Percentiles rank a stretch among this genome's conserved stretches.
These are phyloP conservation scores for Myrica gale DNA, from an alignment of 306 rosid genomes.

Conservation along the genomic window DNA sequence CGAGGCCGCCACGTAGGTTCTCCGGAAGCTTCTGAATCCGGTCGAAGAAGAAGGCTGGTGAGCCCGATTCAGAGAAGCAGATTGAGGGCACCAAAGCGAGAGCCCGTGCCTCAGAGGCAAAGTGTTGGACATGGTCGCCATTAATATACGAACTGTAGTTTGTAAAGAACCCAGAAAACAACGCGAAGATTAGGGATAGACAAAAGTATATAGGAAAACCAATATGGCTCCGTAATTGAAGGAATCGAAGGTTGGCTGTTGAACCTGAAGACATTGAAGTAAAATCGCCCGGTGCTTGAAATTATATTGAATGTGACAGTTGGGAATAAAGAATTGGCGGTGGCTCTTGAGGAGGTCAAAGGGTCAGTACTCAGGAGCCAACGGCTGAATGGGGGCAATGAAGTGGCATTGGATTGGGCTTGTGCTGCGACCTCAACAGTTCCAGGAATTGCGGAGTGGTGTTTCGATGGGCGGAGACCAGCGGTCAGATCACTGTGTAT, in stretches of 20 bases:
- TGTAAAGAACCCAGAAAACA: slow-evolving; percentile 3
- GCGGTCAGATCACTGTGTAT: background rate
- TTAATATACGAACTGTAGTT: slow-evolving; percentile 47
- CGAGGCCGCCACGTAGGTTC: slow-evolving; percentile 59
- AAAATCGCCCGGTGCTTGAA: background rate
- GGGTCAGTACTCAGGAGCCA: slow-evolving; percentile 30
- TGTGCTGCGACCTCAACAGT: background rate
- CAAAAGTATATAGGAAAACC: too few relatives aligned
- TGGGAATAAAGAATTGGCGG: background rate
- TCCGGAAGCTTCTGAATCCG: slow-evolving; percentile 41
- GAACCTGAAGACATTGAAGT: slow-evolving; percentile 40
- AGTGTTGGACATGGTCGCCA: slow-evolving; percentile 56
- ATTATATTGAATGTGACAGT: background rate
- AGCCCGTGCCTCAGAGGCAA: slow-evolving; percentile 50
- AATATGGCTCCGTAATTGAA: background rate
- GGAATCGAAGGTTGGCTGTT: slow-evolving; percentile 13
- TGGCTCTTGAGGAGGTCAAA: slow-evolving; percentile 47
- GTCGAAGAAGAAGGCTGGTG: slow-evolving; percentile 36
- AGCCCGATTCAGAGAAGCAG: slow-evolving; percentile 22
- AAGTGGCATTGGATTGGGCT: background rate
- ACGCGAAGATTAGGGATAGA: slow-evolving; percentile 17
- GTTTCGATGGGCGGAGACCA: background rate
- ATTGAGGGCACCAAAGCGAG: slow-evolving; percentile 43
- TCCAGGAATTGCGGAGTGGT: background rate
- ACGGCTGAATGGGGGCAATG: background rate